Base-by-base conservation (phyloP, 179 eudicot species). In the Heliamphora pulchella region DNA sequence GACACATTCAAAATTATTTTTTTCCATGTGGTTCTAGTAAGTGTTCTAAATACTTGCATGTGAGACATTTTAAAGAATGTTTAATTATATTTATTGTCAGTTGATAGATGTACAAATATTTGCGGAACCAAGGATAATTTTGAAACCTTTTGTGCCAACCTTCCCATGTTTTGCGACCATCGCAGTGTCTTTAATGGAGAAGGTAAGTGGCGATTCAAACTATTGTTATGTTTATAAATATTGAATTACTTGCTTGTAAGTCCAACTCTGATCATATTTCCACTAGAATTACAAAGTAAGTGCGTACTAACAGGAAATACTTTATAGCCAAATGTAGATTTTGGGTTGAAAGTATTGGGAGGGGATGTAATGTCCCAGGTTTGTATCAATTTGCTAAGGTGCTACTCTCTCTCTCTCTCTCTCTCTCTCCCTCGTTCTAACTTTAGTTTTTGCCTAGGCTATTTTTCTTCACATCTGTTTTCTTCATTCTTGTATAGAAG, bases 291-390 rank as follows among this genome's bases (percentile, higher is more conserved):
- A 5, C 43, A 63, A 63, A 63, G 41, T 11, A 20, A 67, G 71
- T 39, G 10, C 47, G 9, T 17, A n/a, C 61, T 73, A 7, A 22
- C 61, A 22, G 20, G 43, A 50, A 14, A 71, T 31, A 62, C 9
- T 76, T 4, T 84, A 86, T 90, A 95, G 98, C 98, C 98, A 8
- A 81, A 86, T 79, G 86, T 95, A 69, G 98, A 95, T 88, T 93
- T 95, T 78, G 98, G 98, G 76, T 66, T 95, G 78, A 89, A 89
- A 76, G 86, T 92, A 43, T 79, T 93, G 71, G 98, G 98, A 80
- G 98, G 92, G 44, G 98, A 95, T 77, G 44, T 95, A 80, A 95
- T 95, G 98, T 84, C 98, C 98, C 98, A 59, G 98, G 97, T 61
- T 86, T 95, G 64, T 95, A 93, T 83, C 94, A 88, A 78, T 86